These are phyloP conservation scores for Hyphopichia homilentoma DNA, from an alignment of 805 yeast species.

Conservation along the genomic window DNA sequence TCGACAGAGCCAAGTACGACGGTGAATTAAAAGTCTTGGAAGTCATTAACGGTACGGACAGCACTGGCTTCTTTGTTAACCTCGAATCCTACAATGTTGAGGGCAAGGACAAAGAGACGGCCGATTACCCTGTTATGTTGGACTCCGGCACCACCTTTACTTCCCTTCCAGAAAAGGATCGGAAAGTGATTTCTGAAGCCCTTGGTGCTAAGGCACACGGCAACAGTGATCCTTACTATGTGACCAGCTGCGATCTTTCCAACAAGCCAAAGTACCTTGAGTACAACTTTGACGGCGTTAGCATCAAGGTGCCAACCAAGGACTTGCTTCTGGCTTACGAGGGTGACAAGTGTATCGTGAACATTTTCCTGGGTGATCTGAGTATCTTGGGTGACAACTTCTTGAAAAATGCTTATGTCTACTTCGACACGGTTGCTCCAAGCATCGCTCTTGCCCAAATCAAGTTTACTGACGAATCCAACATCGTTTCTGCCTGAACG, in stretches of 20 bases:
- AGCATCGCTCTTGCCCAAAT: conserved; percentile 13
- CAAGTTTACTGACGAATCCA: conserved; percentile 2
- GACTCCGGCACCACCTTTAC: conserved; percentile 36
- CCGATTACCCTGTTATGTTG: conserved; percentile 21
- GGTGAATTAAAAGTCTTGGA: conserved; percentile 33
- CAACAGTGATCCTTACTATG: conserved; percentile 39
- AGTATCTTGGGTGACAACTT: conserved; percentile 11
- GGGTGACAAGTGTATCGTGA: conserved; percentile 38
- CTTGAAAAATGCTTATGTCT: conserved; percentile 14
- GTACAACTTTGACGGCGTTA: conserved; percentile 14
- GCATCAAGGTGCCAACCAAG: conserved; percentile 13
- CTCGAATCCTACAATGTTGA: conserved; percentile 2
- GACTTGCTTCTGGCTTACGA: conserved; percentile 39
- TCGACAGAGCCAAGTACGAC: conserved; percentile 37
- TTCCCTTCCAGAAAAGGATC: no score
- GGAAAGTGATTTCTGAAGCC: no score
- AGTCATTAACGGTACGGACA: conserved; percentile 16
- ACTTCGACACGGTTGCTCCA: conserved; percentile 11
- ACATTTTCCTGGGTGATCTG: conserved; percentile 11
- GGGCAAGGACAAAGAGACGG: conserved; percentile 8
- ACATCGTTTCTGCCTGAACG: conserved; percentile 2
- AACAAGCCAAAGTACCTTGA: conserved; percentile 1
- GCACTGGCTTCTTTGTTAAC: conserved; percentile 8
- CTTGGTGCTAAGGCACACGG: conserved; percentile 15
- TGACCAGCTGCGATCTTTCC: conserved; percentile 36